Conservation (phyloP, 805 yeast species). For the Diddensiella caesifluorescens region DNA sequence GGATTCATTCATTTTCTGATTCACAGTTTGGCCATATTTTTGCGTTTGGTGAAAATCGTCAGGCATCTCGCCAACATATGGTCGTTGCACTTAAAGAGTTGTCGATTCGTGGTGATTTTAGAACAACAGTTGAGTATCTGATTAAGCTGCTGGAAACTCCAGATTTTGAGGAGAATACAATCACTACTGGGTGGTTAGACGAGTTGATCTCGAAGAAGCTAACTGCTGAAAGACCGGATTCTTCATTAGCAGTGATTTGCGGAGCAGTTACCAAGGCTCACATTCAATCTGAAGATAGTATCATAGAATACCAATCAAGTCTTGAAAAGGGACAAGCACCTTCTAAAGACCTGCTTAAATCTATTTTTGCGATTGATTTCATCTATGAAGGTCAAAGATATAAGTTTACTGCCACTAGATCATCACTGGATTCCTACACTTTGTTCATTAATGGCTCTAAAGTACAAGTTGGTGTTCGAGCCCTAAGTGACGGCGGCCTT, state of each 20-base stretch:
- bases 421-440: slow-evolving; percentile 79
- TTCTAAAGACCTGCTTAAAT: slow-evolving; percentile 69
- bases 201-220: slow-evolving; percentile 88
- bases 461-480: slow-evolving; percentile 77
- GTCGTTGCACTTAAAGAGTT: slow-evolving; percentile 96
- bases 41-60: slow-evolving; percentile 98
- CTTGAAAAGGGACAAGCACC: slow-evolving; percentile 96
- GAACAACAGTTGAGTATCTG: slow-evolving; percentile 95
- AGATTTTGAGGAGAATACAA: slow-evolving; percentile 91
- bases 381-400: slow-evolving; percentile 91
- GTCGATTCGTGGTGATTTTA: slow-evolving; percentile 95
- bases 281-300: slow-evolving; percentile 64
- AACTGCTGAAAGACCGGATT: slow-evolving; percentile 96
- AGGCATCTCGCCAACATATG: slow-evolving; percentile 97
- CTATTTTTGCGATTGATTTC: slow-evolving; percentile 88
- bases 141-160: slow-evolving; percentile 94
- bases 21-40: slow-evolving; percentile 99
- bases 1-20: slow-evolving; percentile 96
- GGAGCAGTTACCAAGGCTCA: slow-evolving; percentile 98
- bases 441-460: slow-evolving; percentile 91
- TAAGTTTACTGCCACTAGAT: slow-evolving; percentile 92
- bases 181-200: slow-evolving; percentile 99
- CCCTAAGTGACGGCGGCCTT: slow-evolving; percentile 93
- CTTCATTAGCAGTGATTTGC: slow-evolving; percentile 82
- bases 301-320: slow-evolving; percentile 63